Conservation (phyloP, 768 basidiomycete species). For the Pisolithus marmoratus region DNA sequence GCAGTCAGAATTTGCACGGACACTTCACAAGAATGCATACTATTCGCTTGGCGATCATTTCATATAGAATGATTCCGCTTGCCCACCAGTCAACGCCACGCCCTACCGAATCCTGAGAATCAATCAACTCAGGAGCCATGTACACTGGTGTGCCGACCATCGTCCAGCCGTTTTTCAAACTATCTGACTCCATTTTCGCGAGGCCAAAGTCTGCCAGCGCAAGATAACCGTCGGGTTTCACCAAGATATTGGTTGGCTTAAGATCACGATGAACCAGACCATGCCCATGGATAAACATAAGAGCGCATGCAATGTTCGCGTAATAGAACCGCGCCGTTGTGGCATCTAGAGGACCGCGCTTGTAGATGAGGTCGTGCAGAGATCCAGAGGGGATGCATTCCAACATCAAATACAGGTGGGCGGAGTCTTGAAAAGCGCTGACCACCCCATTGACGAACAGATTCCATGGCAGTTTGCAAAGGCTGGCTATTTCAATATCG, state of each 20-base stretch:
- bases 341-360: constrained; percentile 26
- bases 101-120: constrained; percentile 19
- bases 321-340: constrained; percentile 44
- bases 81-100: constrained; percentile 51
- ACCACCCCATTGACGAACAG: constrained; percentile 47
- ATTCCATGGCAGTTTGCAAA: constrained; percentile 44
- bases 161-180: constrained; percentile 27
- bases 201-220: constrained; percentile 48
- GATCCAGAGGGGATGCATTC: constrained; percentile 46
- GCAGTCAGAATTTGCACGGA: not conserved
- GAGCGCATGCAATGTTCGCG: constrained; percentile 45
- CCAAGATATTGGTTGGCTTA: constrained; percentile 53
- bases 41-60: constrained; percentile 41
- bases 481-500: constrained; percentile 37
- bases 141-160: constrained; percentile 42
- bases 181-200: constrained; percentile 18
- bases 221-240: constrained; percentile 53
- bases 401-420: constrained; percentile 45
- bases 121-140: constrained; percentile 44
- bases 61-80: constrained; percentile 44
- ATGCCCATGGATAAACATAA: constrained; percentile 41
- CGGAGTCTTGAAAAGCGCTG: constrained; percentile 39
- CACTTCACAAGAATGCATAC: constrained; percentile 16
- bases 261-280: constrained; percentile 50
- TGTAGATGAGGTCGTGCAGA: constrained; percentile 33